These are phyloP conservation scores for Dactylella cylindrospora DNA, from an alignment of 2,329 filamentous ascomycete genomes.

Conservation along the genomic window DNA sequence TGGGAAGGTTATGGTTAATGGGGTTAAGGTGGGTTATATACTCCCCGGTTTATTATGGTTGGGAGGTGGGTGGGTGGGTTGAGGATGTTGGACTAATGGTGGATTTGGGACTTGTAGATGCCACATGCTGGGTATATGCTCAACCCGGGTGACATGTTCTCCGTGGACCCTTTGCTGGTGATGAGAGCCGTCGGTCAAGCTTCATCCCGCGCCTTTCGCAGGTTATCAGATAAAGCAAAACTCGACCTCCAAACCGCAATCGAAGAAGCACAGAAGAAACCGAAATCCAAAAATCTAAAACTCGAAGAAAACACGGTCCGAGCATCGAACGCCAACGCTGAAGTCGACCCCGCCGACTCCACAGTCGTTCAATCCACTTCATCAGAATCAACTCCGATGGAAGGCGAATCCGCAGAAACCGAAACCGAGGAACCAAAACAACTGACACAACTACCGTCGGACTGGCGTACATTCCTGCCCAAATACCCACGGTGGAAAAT, in stretches of 20 bases:
- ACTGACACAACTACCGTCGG: slow-evolving; percentile 8
- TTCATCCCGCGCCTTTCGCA: slow-evolving; percentile 58
- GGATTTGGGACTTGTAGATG: slow-evolving; percentile 64
- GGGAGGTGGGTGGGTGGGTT: background rate
- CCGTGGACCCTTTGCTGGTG: slow-evolving; percentile 85
- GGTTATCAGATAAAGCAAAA: slow-evolving; percentile 23
- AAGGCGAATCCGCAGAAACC: slow-evolving; percentile 45
- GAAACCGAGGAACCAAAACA: slow-evolving; percentile 30
- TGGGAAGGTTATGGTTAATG: slow-evolving; percentile 91
- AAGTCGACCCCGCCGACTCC: slow-evolving; percentile 29
- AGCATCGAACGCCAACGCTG: slow-evolving; percentile 25
- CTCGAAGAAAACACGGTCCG: slow-evolving; percentile 19
- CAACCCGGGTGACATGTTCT: slow-evolving; percentile 98
- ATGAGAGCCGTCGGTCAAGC: slow-evolving; percentile 78
- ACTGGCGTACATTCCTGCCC: slow-evolving; percentile 29
- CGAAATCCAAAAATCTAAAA: slow-evolving; percentile 44
- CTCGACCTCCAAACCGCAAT: slow-evolving; percentile 42
- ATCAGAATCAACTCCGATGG: slow-evolving; percentile 11
- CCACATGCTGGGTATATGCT: slow-evolving; percentile 85
- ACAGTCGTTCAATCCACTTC: slow-evolving; percentile 26
- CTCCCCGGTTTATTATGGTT: background rate
- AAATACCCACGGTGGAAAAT: slow-evolving; percentile 56
- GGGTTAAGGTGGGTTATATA: slow-evolving; percentile 70
- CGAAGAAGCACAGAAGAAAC: slow-evolving; percentile 45
- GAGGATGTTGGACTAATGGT: background rate